phyloP scores from a whole-genome alignment of 805 yeast genomes.

The Saccharomycopsis sp. region DNA sequence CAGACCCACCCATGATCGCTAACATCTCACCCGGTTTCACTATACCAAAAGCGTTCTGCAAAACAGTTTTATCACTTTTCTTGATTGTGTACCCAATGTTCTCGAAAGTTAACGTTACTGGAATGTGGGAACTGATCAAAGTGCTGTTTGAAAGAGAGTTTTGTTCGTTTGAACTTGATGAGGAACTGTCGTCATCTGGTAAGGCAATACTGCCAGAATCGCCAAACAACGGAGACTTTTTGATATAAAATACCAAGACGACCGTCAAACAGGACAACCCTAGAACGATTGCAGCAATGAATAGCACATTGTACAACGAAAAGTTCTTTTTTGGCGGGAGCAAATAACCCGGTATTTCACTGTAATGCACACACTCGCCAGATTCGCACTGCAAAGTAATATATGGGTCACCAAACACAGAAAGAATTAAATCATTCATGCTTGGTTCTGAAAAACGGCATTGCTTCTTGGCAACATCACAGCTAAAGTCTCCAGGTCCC shows the following conservation, averaged over 20 bases:
- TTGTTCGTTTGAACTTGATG: conserved; percentile 23
- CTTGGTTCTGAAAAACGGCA: conserved; percentile 91
- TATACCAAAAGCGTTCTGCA: conserved; percentile 60
- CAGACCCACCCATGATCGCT: conserved; percentile 98
- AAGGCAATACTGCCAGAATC: conserved; percentile 21
- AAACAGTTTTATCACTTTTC: conserved; percentile 38
- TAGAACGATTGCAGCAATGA: conserved; percentile 36
- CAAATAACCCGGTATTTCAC: conserved; percentile 87
- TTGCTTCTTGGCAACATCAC: conserved; percentile 51
- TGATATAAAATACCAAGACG: conserved; percentile 39
- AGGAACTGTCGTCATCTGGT: conserved; percentile 18
- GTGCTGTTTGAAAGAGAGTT: conserved; percentile 32
- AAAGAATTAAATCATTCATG: conserved; percentile 83
- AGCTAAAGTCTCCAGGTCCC: conserved; percentile 90
- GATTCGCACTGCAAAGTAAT: conserved; percentile 74
- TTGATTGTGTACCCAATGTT: conserved; percentile 55
- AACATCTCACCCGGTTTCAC: conserved; percentile 82
- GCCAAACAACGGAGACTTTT: conserved; percentile 52
- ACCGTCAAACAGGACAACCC: conserved; percentile 31
- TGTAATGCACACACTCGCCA: conserved; percentile 87
- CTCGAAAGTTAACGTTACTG: conserved; percentile 70
- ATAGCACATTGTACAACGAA: conserved; percentile 38
- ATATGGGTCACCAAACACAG: conserved; percentile 91
- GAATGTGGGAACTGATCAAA: conserved; percentile 46
- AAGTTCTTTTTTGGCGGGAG: conserved; percentile 43